Evolutionary conservation across 78 protist genomes (phyloP), one percentile per base, ranked within the genome.

Genomic region (Pelomyxa schiedti): DNA sequence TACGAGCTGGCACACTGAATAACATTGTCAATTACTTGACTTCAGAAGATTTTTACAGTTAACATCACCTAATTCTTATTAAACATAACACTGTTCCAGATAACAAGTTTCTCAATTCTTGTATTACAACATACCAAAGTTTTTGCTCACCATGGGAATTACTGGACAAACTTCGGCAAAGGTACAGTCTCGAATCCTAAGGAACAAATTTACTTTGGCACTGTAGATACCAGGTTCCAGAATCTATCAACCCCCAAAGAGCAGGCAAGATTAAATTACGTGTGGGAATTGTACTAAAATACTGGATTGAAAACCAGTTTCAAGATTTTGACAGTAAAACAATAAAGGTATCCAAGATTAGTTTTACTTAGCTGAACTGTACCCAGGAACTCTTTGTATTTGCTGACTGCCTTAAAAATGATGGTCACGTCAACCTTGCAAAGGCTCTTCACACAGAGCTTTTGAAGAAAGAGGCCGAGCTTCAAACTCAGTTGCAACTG

Each of bases 231-330:
- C 32, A 16, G 32, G 58, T 16, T 16, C 58, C 32, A 47, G 58
- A 16, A 16, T 16, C 58, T 47, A 16, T 16, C 58, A 16, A 47
- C 16, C 32, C 58, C 58, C 32, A 16, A 24, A 16, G 16, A 24
- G 32, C 32, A 47, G 58, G 58, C 58, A 16, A 47, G 16, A 47
- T 16, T 16, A 16, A 47, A n/a, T n/a, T 47, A 16, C 58, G 58
- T 16, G 58, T 47, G 58, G 58, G 58, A 16, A 16, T 47, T 16
- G 58, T 16, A 16, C 58, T 47, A 16, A 47, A 47, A 16, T 47
- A 47, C 58, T 47, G 88, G 88, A 78, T 83, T 26, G 72, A 75
- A 4, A 71, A 72, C n/a, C 76, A 72, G 26, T 83, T 77, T 28
- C 76, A 81, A 0, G 88, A 83, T 24, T 78, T 83, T 64, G 71